Evolutionary conservation across 371 early-diverging fungal species (phyloP), one percentile per base, ranked within the genome.

Genomic region (Nematocida sp.): DNA sequence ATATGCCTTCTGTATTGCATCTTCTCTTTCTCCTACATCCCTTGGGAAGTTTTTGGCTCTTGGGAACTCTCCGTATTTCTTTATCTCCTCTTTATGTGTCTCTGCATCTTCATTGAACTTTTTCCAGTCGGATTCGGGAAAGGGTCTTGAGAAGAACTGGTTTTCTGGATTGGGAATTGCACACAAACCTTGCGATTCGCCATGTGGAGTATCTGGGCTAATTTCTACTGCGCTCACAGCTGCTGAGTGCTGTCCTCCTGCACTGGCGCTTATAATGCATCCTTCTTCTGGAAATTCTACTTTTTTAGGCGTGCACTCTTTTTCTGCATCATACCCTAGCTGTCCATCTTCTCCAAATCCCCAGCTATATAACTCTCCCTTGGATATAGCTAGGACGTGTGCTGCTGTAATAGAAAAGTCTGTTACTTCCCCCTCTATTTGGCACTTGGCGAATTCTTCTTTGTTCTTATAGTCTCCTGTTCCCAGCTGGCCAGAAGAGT

Each of bases 401-500:
- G 49, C 13, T 4, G 60, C 63, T 20, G 75, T 71, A 16, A 71
- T 63, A 18, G 69, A 28, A 45, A 68, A 68, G 61, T 68, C 69
- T 18, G 16, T 39, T 5, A 57, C 60, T 5, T 77, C 77, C 25
- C 69, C 39, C 28, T 47, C 23, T 20, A 82, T 35, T 16, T 39
- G n/a, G 48, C 80, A 78, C 33, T 49, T 42, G 13, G 45, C 39
- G 20, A 71, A 77, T 20, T n/a, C 56, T 5, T 32, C 7, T 9
- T 23, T 36, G 23, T 65, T 40, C 42, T 80, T 61, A 38, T 56
- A 25, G 28, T 48, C 66, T 33, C 39, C 47, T 32, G 69, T 53
- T 4, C 83, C 85, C 1, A 82, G 57, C 80, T 85, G 83, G 1
- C 77, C 67, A 26, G 69, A 53, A 9, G 48, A 53, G 66, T 85